Conservation (phyloP, 192 early-diverging fungal species). For the Coemansia sp. region DNA sequence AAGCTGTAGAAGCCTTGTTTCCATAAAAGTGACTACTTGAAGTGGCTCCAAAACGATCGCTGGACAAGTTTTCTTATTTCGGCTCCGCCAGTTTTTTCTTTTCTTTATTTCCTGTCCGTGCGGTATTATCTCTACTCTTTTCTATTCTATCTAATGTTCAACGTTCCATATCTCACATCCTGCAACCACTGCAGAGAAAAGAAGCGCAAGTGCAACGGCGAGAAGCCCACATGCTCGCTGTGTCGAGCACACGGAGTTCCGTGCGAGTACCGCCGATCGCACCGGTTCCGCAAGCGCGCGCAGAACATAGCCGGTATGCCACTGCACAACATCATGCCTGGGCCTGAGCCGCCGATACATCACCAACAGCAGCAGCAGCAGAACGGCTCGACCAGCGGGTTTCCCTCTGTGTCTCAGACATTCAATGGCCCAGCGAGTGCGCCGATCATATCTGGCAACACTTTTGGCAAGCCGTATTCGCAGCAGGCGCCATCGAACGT, state of each 20-base stretch:
- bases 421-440: not conserved
- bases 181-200: slow-evolving; percentile 53
- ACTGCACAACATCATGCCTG: slow-evolving; percentile 19
- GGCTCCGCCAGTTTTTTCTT: too few relatives aligned
- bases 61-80: too few relatives aligned
- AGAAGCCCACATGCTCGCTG: slow-evolving; percentile 36
- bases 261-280: slow-evolving; percentile 45
- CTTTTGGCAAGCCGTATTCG: not conserved
- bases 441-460: not conserved
- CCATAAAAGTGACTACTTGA: too few relatives aligned
- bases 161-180: slow-evolving; percentile 38
- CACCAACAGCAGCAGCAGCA: too few relatives aligned
- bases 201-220: slow-evolving; percentile 54
- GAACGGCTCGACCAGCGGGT: too few relatives aligned
- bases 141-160: slow-evolving; percentile 23
- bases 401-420: not conserved
- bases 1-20: too few relatives aligned
- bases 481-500: not conserved
- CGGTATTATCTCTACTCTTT: not conserved
- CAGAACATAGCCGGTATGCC: slow-evolving; percentile 14
- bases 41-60: too few relatives aligned
- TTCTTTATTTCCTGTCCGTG: too few relatives aligned
- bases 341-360: not conserved
- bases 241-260: slow-evolving; percentile 41
- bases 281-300: slow-evolving; percentile 37